Evolutionary conservation across 257 asterid genomes (phyloP).

Genomic region (Catharanthus roseus): DNA sequence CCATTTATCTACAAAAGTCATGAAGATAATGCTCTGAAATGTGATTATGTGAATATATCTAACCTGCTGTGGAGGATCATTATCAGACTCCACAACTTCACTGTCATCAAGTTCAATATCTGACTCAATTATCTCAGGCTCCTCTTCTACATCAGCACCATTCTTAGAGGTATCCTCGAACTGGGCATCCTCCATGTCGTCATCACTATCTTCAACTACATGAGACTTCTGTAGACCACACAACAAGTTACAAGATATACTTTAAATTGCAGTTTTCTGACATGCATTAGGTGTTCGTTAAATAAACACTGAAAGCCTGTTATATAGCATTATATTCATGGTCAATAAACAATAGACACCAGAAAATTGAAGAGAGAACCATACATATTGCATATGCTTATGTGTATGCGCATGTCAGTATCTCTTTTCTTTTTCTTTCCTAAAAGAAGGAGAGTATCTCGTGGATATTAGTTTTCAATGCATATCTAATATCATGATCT

Average conservation of each 20-base stretch:
- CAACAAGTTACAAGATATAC: neutral
- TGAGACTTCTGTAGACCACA: conserved; percentile 43
- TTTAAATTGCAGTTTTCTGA: neutral
- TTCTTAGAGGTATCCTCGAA: conserved; percentile 32
- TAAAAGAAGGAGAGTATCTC: neutral
- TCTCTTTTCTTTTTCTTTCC: neutral
- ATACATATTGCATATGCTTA: neutral
- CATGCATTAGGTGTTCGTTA: neutral
- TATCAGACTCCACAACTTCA: conserved; percentile 78
- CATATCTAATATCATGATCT: neutral
- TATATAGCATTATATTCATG: too few species aligned
- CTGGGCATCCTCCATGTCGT: conserved; percentile 53
- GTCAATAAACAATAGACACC: too few species aligned
- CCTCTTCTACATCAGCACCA: conserved; percentile 56
- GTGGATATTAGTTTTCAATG: neutral
- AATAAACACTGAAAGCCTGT: too few species aligned
- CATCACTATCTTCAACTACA: conserved; percentile 66
- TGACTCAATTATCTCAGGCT: conserved; percentile 86
- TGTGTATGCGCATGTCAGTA: neutral
- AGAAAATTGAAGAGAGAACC: neutral
- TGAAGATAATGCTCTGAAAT: neutral
- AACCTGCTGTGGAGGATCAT: conserved; percentile 86
- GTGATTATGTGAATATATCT: neutral
- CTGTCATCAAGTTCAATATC: conserved; percentile 85
- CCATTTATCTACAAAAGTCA: neutral